Evolutionary conservation across 2,329 filamentous ascomycete species (phyloP).

Genomic region (Coleophoma crateriformis): DNA sequence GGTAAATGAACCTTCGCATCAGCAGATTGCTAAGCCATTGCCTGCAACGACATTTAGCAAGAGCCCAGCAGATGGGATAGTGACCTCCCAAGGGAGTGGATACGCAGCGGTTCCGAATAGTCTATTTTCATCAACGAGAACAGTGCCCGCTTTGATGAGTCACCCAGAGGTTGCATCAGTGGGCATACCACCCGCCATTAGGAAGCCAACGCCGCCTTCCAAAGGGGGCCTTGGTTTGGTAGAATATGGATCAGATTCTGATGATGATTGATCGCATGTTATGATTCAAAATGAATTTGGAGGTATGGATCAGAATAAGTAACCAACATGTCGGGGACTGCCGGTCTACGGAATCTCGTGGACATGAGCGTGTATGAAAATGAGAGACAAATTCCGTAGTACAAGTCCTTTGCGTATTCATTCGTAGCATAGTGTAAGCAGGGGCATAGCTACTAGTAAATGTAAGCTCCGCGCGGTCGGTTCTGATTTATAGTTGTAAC

Average conservation of each 20-base stretch:
- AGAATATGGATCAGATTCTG: conserved; percentile 50
- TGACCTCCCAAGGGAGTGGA: not conserved
- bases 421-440: no score
- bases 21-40: conserved; percentile 4
- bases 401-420: no score
- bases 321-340: no score
- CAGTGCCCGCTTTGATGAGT: not conserved
- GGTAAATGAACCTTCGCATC: not conserved
- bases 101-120: not conserved
- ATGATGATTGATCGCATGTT: conserved; percentile 27
- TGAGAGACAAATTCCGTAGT: no score
- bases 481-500: no score
- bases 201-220: conserved; percentile 11
- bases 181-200: conserved; percentile 1
- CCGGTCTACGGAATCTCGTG: no score
- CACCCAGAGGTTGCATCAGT: not conserved
- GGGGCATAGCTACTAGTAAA: no score
- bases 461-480: no score
- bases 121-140: not conserved
- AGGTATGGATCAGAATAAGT: no score
- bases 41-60: conserved; percentile 4
- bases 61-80: no score
- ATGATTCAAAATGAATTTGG: no score
- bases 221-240: conserved; percentile 37
- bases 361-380: no score